Base-by-base conservation (phyloP, 2,329 filamentous ascomycete genomes). In the Cytospora piceae region DNA sequence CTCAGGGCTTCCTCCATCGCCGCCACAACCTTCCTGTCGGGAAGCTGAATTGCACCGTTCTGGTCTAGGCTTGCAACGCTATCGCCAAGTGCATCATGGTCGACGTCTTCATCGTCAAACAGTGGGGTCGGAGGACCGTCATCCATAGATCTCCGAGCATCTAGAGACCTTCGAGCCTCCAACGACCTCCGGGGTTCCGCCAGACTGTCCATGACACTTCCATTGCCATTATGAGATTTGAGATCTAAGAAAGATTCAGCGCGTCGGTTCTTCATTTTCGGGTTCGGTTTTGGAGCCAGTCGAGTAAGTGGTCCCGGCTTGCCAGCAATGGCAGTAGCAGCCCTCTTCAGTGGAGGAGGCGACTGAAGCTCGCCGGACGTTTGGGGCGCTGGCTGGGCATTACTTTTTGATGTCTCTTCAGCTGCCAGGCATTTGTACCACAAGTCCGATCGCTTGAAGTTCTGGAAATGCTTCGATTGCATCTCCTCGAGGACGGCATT, bases 341-440 rank as follows among this genome's bases (percentile, higher is more conserved):
- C 53, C 49, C 66, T 63, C 22, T 39, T 60, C 31, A 67, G 11
- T 39, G 66, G 55, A 8, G 66, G 66, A 1, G 66, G 60, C 51
- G 57, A 56, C 4, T 63, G 64, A 15, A 54, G 32, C 39, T 67
- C 66, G 1, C 34, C 37, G 2, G 63, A 61, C n/a, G 56, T 49
- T 29, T 29, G 64, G 53, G 63, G 70, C 24, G 49, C 64, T 70
- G 58, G 58, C 22, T 39, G 55, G 20, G 59, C 24, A 11, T 66
- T 66, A 37, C 65, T 71, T 62, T 74, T 81, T 1, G 85, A 82
- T 52, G 86, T 83, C 77, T 97, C 93, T 72, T 96, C 92, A 15
- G 94, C 91, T 9, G 94, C 93, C 1, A 99, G 83, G 74, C 94
- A 97, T 76, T 99, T 99, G 81, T 95, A 98, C 75, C 93, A 99